phyloP scores from a whole-genome alignment of 148 eudicot genomes.

The Nepenthes gracilis region DNA sequence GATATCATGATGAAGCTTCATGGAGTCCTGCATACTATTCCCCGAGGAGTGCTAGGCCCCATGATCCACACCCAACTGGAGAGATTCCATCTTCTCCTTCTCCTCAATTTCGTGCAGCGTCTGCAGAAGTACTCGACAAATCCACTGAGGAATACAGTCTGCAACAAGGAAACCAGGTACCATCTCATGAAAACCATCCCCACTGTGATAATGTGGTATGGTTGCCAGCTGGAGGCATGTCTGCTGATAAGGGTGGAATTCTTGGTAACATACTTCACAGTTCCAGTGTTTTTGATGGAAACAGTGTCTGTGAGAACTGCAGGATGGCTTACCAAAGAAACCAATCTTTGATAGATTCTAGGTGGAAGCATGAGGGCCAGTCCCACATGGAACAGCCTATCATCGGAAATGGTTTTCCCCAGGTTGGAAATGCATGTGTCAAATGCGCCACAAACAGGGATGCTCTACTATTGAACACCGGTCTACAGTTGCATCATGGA shows the following conservation, averaged over 20 bases:
- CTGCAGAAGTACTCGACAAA: conserved; percentile 44
- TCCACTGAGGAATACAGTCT: conserved; percentile 43
- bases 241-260: conserved; percentile 64
- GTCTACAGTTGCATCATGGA: conserved; percentile 35
- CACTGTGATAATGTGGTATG: conserved; percentile 57
- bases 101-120: conserved; percentile 30
- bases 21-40: conserved; percentile 90
- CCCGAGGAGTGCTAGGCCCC: conserved; percentile 49
- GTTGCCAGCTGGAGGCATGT: conserved; percentile 38
- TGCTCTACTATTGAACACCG: conserved; percentile 37
- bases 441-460: conserved; percentile 60
- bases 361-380: conserved; percentile 55
- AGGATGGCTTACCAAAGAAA: conserved; percentile 45
- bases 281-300: conserved; percentile 39
- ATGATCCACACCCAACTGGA: conserved; percentile 37
- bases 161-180: conserved; percentile 28
- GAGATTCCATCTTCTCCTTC: conserved; percentile 77
- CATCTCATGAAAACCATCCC: conserved; percentile 35
- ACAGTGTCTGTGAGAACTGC: conserved; percentile 56
- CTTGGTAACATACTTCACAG: conserved; percentile 67
- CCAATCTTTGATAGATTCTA: conserved; percentile 40
- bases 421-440: conserved; percentile 31
- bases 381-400: conserved; percentile 33
- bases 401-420: conserved; percentile 44
- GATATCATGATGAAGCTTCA: conserved; percentile 51